Percentiles rank a stretch among this genome's conserved stretches.
These are phyloP conservation scores for Pulveroboletus sp. DNA, from an alignment of 768 basidiomycete genomes.

Conservation along the genomic window DNA sequence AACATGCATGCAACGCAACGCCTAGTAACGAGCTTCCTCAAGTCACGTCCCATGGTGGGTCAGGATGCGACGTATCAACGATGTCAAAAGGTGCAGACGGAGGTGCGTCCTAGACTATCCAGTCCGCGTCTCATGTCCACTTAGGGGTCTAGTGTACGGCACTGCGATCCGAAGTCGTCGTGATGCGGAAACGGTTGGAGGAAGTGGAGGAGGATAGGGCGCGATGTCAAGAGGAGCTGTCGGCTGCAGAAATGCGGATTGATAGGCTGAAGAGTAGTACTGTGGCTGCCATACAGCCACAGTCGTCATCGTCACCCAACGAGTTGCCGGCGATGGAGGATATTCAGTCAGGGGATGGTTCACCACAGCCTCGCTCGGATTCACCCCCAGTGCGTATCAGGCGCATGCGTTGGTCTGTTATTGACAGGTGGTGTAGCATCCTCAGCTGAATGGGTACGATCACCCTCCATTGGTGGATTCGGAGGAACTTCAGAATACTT, in stretches of 20 bases:
- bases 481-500: constrained; percentile 32
- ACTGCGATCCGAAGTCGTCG: constrained; percentile 55
- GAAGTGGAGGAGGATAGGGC: constrained; percentile 51
- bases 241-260: constrained; percentile 55
- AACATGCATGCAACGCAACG: constrained; percentile 57
- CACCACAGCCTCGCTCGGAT: constrained; percentile 47
- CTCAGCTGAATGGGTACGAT: constrained; percentile 38
- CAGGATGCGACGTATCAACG: constrained; percentile 41
- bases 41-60: constrained; percentile 31
- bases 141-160: constrained; percentile 46
- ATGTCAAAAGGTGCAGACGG: constrained; percentile 55
- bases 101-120: constrained; percentile 42
- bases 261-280: constrained; percentile 60
- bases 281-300: constrained; percentile 46
- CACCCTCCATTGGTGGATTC: constrained; percentile 41
- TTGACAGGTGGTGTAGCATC: constrained; percentile 44
- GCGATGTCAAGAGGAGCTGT: constrained; percentile 48
- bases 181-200: constrained; percentile 47
- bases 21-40: constrained; percentile 57
- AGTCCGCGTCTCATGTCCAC: background rate
- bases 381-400: constrained; percentile 70
- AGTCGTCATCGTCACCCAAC: constrained; percentile 31
- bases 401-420: constrained; percentile 24
- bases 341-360: constrained; percentile 40
- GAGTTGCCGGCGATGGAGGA: constrained; percentile 30